Evolutionary conservation across 305 asterid species (phyloP).

Genomic region (Fraxinus sp.): DNA sequence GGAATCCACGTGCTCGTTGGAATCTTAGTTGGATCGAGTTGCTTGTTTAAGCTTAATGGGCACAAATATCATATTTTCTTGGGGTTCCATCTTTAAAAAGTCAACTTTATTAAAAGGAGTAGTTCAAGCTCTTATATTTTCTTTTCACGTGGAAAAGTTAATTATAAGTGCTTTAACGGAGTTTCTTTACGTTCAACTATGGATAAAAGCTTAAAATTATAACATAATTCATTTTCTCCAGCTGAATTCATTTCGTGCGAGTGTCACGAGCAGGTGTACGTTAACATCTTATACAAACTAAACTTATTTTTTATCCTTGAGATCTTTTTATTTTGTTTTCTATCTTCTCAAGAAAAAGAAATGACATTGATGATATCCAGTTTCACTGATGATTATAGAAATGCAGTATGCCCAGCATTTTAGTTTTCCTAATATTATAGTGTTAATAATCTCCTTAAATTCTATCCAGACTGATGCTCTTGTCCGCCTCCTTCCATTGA

Average conservation of each 20-base stretch:
- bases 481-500: constrained; percentile 81
- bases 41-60: neutral
- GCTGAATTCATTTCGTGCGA: neutral
- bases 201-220: constrained; percentile 4
- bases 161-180: neutral
- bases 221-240: neutral
- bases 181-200: constrained; percentile 2
- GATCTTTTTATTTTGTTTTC: neutral
- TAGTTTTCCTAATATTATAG: neutral
- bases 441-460: constrained; percentile 12
- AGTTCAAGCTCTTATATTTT: neutral
- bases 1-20: neutral
- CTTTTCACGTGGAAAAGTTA: neutral
- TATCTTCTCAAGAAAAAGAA: neutral
- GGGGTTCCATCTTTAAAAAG: neutral
- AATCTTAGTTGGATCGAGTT: neutral
- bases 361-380: neutral
- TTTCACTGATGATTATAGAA: neutral
- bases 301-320: neutral
- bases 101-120: too few species aligned
- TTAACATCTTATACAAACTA: neutral
- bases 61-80: neutral
- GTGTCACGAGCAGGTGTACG: neutral
- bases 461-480: constrained; percentile 85
- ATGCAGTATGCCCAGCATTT: neutral